Conservation (phyloP, 1,139 yeast species). For the Yamadazyma jaroonii region DNA sequence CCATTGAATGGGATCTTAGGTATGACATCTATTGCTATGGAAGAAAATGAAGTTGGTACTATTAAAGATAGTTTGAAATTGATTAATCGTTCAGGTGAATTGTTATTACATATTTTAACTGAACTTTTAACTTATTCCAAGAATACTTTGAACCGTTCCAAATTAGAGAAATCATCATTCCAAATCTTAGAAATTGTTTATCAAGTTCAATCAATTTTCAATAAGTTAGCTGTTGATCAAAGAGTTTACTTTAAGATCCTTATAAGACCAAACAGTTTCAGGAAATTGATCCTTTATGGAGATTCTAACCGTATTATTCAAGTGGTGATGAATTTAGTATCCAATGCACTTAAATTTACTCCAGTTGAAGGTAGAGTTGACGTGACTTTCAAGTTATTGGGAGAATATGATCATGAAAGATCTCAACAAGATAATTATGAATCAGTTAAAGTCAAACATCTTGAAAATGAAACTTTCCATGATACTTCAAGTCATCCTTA, state of each 20-base stretch:
- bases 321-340: slow-evolving; percentile 81
- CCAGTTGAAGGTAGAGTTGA: slow-evolving; percentile 81
- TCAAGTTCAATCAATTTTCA: slow-evolving; percentile 84
- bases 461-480: slow-evolving; percentile 3
- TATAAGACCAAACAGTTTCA: slow-evolving; percentile 56
- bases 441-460: slow-evolving; percentile 24
- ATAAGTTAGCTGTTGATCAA: slow-evolving; percentile 78
- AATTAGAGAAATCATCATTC: slow-evolving; percentile 77
- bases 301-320: slow-evolving; percentile 87
- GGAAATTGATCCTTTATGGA: slow-evolving; percentile 70
- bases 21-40: slow-evolving; percentile 92
- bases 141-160: slow-evolving; percentile 84
- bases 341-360: slow-evolving; percentile 85
- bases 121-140: slow-evolving; percentile 87
- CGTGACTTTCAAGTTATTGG: slow-evolving; percentile 62
- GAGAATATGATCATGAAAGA: slow-evolving; percentile 60
- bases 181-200: slow-evolving; percentile 71
- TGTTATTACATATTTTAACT: slow-evolving; percentile 80
- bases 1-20: slow-evolving; percentile 96
- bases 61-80: slow-evolving; percentile 67
- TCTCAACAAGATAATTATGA: slow-evolving; percentile 30
- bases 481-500: slow-evolving; percentile 4
- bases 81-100: slow-evolving; percentile 84
- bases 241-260: slow-evolving; percentile 60
- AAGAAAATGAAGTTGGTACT: slow-evolving; percentile 65